Base-by-base conservation (phyloP, 495 filamentous ascomycete species). In the Neurospora sp. region DNA sequence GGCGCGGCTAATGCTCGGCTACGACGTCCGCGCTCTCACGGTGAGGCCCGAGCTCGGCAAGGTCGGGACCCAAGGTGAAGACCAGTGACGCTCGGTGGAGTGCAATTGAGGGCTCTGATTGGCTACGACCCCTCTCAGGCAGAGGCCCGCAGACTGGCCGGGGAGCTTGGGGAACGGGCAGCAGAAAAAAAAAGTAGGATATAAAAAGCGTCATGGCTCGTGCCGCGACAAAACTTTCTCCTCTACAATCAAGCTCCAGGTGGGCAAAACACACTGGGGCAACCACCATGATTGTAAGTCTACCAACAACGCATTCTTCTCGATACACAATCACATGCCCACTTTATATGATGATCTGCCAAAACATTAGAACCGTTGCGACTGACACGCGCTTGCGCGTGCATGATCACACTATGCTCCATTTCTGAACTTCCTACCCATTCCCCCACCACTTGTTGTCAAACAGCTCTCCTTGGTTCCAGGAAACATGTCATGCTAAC, bases 321-420 rank as follows among this genome's bases (percentile, higher is more conserved):
- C 14, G 12, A 72, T 42, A 69, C 31, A 8, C 38, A 65, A 12
- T 53, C 72, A 40, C 70, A 70, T 12, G 20, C 45, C 45, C 45
- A 53, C 20, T 53, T 22, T 53, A 72, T 68, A 71, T 79, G 71
- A 82, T 86, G 85, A 87, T 83, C 80, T 76, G 81, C 78, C 79
- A 78, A 79, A 78, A 84, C 81, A 78, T 82, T 82, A 87, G 94
- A 97, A 97, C 94, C 94, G 94, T 93, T 97, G 94, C 94, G 92
- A 92, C 89, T 94, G 93, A 96, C 89, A 87, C 87, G 84, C 79
- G 80, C 79, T 74, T 74, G 72, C 85, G 88, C 79, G 77, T 85
- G 87, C 76, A 81, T 91, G 90, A 90, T 89, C 85, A 85, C 81
- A 87, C 69, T 79, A 76, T 80, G 82, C 81, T 82, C 79, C 80